Evolutionary conservation across 1,284 basidiomycete species (phyloP).

Genomic region (Sporisorium reilianum): DNA sequence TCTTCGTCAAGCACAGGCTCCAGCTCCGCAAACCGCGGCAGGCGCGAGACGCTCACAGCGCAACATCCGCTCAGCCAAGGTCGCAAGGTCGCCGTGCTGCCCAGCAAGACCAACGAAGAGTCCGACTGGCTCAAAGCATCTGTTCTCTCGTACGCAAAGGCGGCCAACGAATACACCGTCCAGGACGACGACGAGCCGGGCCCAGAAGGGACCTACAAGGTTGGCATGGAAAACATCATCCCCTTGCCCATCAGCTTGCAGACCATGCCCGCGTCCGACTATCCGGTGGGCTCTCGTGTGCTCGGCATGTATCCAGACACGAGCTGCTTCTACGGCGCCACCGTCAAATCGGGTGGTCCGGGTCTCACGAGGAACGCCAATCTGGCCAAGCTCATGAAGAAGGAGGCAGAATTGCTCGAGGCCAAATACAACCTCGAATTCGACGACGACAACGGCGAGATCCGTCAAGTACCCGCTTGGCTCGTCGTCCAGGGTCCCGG

Average conservation of each 20-base stretch:
- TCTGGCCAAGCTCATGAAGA: constrained; percentile 44
- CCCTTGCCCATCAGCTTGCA: constrained; percentile 60
- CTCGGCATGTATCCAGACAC: constrained; percentile 69
- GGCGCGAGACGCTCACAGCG: constrained; percentile 35
- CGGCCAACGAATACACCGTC: constrained; percentile 43
- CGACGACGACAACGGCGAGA: constrained; percentile 66
- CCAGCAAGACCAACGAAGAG: constrained; percentile 42
- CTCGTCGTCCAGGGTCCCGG: constrained; percentile 64
- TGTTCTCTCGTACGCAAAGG: constrained; percentile 41
- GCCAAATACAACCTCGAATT: constrained; percentile 65
- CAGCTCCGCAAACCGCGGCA: constrained; percentile 11
- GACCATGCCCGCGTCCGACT: constrained; percentile 63
- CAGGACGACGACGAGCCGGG: constrained; percentile 53
- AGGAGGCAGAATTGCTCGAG: constrained; percentile 58
- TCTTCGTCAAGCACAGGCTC: constrained; percentile 17
- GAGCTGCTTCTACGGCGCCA: constrained; percentile 68
- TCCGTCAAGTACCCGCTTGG: constrained; percentile 64
- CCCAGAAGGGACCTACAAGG: constrained; percentile 50
- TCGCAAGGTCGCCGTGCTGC: constrained; percentile 44
- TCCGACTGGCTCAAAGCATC: constrained; percentile 52
- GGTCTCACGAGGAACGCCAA: constrained; percentile 41
- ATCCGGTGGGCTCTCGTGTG: constrained; percentile 57
- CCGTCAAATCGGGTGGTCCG: constrained; percentile 65
- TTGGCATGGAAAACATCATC: constrained; percentile 56
- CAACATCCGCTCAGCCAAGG: constrained; percentile 44